phyloP scores from a whole-genome alignment of 1,139 yeast genomes.

The Taphrina wiesneri region DNA sequence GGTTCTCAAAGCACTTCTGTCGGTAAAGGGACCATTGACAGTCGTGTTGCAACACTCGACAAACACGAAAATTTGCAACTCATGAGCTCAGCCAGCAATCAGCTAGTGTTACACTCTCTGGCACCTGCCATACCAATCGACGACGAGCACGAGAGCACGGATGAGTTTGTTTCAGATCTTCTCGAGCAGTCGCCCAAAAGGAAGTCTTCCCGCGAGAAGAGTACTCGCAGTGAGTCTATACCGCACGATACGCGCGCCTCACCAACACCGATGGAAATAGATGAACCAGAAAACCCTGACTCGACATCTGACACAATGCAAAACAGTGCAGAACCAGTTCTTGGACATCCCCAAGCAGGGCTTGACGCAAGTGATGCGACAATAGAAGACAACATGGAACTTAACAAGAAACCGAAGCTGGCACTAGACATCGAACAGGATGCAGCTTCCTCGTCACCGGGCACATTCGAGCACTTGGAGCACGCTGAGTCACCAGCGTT shows the following conservation, averaged over 20 bases:
- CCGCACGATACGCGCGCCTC: background rate
- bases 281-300: background rate
- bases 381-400: background rate
- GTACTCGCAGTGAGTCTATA: background rate
- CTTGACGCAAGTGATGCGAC: background rate
- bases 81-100: background rate
- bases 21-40: background rate
- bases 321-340: background rate
- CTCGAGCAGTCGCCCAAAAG: background rate
- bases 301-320: background rate
- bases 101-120: background rate
- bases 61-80: background rate
- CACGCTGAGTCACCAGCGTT: background rate
- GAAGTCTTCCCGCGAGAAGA: background rate
- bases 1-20: slow-evolving; percentile 14
- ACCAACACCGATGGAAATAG: background rate
- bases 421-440: background rate
- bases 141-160: background rate
- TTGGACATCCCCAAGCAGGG: background rate
- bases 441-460: background rate
- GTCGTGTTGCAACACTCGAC: background rate
- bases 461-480: background rate
- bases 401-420: background rate
- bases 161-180: background rate
- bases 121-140: background rate